Base-by-base conservation (phyloP, 2,329 filamentous ascomycete genomes). In the Fusarium poae region DNA sequence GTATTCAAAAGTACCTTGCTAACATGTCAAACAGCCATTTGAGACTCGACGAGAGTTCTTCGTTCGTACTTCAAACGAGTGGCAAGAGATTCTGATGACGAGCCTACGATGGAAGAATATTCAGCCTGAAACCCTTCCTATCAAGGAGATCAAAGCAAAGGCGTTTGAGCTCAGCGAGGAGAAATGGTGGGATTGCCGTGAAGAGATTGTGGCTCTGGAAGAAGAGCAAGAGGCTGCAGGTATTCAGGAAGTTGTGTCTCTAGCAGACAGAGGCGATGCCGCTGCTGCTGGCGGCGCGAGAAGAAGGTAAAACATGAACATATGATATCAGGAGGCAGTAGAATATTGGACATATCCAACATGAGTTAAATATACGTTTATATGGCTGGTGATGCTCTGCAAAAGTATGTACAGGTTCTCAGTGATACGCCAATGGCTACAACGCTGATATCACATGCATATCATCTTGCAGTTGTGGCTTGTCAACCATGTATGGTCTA, bases 141-240 rank as follows among this genome's bases (percentile, higher is more conserved):
- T 97, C 75, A 99, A 99, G 83, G 96, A 98, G 82, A 89, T 98
- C 74, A 94, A 97, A 79, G 91, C 94, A 74, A 90, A 89, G 77
- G 96, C 94, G 2, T 99, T 97, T 78, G 91, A 93, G 76, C 86
- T 93, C 68, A 94, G 94, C 40, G 96, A 99, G 80, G 92, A 94
- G 81, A 97, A 97, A 79, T 99, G 96, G 96, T 99, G 96, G 96
- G 96, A 97, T 83, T 94, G 91, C 77, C 88, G 96, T 73, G 96
- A 99, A 82, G 95, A 98, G 81, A 92, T 99, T 70, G 91, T 90
- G 55, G 91, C 89, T 9, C 80, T 98, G 75, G 96, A 99, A 80
- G 95, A 97, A 80, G 95, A 97, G 82, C 94, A 98, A 82, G 95
- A 97, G 80, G 94, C 92, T 49, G 93, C 94, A 34, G 94, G 96